Percentiles rank a stretch among this genome's conserved stretches.
phyloP scores from a whole-genome alignment of 495 filamentous ascomycete genomes.

The Tuber magnatum region DNA sequence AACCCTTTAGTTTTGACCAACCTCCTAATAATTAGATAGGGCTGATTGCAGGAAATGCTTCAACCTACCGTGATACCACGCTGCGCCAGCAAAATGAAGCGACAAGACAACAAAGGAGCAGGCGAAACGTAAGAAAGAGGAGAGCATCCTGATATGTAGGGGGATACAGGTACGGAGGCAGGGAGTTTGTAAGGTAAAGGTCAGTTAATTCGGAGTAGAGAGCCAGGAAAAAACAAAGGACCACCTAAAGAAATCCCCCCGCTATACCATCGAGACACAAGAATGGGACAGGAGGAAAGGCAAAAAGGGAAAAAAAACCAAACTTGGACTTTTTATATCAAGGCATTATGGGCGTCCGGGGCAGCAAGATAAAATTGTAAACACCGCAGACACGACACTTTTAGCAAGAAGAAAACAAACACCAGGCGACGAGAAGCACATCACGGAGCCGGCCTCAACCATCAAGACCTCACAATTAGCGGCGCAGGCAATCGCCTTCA shows the following conservation, averaged over 20 bases:
- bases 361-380: neutral
- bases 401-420: neutral
- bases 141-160: too few relatives aligned
- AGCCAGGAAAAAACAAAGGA: neutral
- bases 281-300: neutral
- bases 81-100: too few relatives aligned
- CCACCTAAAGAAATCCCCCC: neutral
- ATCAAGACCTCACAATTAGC: slow-evolving; percentile 71
- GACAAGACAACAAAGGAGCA: too few relatives aligned
- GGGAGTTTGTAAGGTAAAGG: neutral
- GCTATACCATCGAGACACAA: neutral
- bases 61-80: too few relatives aligned
- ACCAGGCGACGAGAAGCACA: slow-evolving; percentile 52
- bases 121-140: too few relatives aligned
- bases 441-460: slow-evolving; percentile 53
- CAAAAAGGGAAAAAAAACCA: neutral
- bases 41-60: too few relatives aligned
- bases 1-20: too few relatives aligned
- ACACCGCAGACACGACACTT: neutral
- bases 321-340: neutral
- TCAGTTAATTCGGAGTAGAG: neutral
- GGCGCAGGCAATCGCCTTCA: slow-evolving; percentile 84
- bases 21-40: too few relatives aligned
- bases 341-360: neutral
- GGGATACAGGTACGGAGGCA: neutral